Evolutionary conservation across 1,284 basidiomycete species (phyloP), one percentile per base, ranked within the genome.

Genomic region (Sparassis latifolia): DNA sequence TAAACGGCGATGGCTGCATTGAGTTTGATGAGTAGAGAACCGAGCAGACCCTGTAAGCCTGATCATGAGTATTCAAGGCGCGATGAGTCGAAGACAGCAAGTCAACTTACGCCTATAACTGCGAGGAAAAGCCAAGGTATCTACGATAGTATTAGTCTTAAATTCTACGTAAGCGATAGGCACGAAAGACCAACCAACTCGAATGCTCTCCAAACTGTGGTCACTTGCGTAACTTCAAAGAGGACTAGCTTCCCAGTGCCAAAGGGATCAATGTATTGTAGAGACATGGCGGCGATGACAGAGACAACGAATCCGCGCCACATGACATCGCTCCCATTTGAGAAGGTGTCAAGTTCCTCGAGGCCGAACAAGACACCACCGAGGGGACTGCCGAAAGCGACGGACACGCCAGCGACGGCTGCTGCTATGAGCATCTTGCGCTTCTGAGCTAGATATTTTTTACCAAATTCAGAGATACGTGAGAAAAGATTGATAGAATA

Each of bases 301-400:
- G 84, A 86, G 2, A 83, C 84, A 7, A 87, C 85, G 61, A 88
- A 88, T 27, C 82, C 84, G 50, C 81, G 76, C 85, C 84, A 87
- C 73, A 87, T 80, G 32, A 87, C 82, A 49, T 86, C 82, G 12
- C 77, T 77, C 59, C 85, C 83, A 57, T 79, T 80, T 10, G 61
- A 59, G 60, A 86, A 85, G 1, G 82, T 76, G 57, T 86, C 83
- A 10, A 88, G 69, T 62, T 88, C 84, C 74, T 86, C 84, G 10
- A 87, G 71, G 9, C 82, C 83, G 58, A 88, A 87, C 4, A 87
- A 67, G 0, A 87, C 84, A 4, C 84, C 85, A n/a, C 85, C 85
- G 0, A 88, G 66, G 9, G 85, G 85, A 59, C 82, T 85, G 37
- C 85, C 85, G 61, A 88, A 88, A 3, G 85, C 85, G 4, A 88